Evolutionary conservation across 2,329 filamentous ascomycete genomes (phyloP).

Genomic region (Exophiala oligosperma): DNA sequence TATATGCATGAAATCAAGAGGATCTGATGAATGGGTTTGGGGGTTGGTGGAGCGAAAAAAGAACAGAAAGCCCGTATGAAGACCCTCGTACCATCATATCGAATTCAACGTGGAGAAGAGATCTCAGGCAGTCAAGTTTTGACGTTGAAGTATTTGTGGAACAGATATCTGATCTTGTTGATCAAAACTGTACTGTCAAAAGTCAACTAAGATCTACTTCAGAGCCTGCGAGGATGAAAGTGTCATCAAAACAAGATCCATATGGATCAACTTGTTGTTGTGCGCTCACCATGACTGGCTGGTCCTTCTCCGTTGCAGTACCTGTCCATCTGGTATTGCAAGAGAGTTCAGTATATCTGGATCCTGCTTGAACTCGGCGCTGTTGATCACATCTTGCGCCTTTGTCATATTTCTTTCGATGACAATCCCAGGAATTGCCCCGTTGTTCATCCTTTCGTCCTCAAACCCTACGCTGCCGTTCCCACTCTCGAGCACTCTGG

Average conservation of each 20-base stretch:
- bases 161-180: too few relatives aligned
- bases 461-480: slow-evolving; percentile 6
- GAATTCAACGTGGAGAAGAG: not conserved
- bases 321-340: slow-evolving; percentile 28
- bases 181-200: too few relatives aligned
- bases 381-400: slow-evolving; percentile 32
- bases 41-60: too few relatives aligned
- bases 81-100: not conserved
- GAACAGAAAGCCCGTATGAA: not conserved
- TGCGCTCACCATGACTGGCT: slow-evolving; percentile 23
- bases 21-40: too few relatives aligned
- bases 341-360: slow-evolving; percentile 32
- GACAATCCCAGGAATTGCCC: slow-evolving; percentile 27
- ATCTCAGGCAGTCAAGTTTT: not conserved
- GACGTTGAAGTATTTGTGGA: not conserved
- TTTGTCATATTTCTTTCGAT: slow-evolving; percentile 35
- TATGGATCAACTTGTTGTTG: not conserved
- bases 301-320: slow-evolving; percentile 26
- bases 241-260: too few relatives aligned
- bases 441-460: slow-evolving; percentile 9
- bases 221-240: too few relatives aligned
- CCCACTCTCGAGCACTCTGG: slow-evolving; percentile 29
- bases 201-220: too few relatives aligned
- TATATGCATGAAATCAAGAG: too few relatives aligned
- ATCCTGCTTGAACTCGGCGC: slow-evolving; percentile 29